Percentiles rank a stretch among this genome's conserved stretches.
phyloP scores from a whole-genome alignment of 169 alveolate genomes.

The Cryptosporidium sp. region DNA sequence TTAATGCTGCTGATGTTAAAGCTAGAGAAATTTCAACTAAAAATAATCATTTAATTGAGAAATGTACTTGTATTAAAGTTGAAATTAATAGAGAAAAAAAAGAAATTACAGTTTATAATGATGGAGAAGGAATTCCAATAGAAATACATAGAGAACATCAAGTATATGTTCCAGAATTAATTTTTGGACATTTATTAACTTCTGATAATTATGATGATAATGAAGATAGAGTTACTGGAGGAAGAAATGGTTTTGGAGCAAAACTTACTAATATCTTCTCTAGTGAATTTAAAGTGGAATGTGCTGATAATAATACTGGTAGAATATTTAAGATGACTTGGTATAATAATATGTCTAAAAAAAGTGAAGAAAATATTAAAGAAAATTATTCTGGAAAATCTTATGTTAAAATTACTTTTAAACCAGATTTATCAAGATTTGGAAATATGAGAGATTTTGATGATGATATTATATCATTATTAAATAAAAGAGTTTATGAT shows the following conservation, averaged over 20 bases:
- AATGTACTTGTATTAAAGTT: slow-evolving; percentile 82
- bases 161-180: slow-evolving; percentile 97
- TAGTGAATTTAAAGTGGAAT: slow-evolving; percentile 93
- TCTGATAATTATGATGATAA: slow-evolving; percentile 98
- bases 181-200: slow-evolving; percentile 98
- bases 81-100: slow-evolving; percentile 81
- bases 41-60: slow-evolving; percentile 19
- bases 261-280: slow-evolving; percentile 98
- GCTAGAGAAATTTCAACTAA: slow-evolving; percentile 84
- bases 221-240: slow-evolving; percentile 98
- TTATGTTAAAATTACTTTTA: slow-evolving; percentile 93
- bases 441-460: slow-evolving; percentile 89
- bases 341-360: slow-evolving; percentile 91
- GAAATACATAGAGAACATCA: slow-evolving; percentile 96
- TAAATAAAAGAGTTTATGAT: slow-evolving; percentile 98
- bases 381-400: slow-evolving; percentile 86
- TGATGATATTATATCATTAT: slow-evolving; percentile 91
- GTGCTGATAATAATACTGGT: slow-evolving; percentile 92
- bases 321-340: slow-evolving; percentile 90
- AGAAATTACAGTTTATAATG: slow-evolving; percentile 87
- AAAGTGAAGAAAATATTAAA: slow-evolving; percentile 86
- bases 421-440: slow-evolving; percentile 95
- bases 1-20: slow-evolving; percentile 99
- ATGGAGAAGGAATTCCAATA: slow-evolving; percentile 92
- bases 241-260: slow-evolving; percentile 99